Base-by-base conservation (phyloP, 2,329 filamentous ascomycete genomes). In the Teratosphaeria destructans region DNA sequence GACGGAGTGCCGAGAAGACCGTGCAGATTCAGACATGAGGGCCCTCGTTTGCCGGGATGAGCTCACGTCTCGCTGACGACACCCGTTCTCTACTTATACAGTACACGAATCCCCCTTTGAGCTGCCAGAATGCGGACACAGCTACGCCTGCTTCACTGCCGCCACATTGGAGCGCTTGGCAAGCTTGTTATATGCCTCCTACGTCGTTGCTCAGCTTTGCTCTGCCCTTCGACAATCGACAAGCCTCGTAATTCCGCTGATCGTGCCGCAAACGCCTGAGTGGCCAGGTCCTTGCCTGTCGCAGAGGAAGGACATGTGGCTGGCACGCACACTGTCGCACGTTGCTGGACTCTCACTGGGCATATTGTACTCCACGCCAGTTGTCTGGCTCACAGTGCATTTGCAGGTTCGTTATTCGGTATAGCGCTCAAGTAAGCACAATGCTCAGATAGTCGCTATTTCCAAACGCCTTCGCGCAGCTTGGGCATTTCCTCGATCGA, bases 401-500 rank as follows among this genome's bases (percentile, higher is more conserved):
- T 10, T 43, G 12, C 12, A 7, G 10, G 2, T 32, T 56, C 35
- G 1, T 39, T 0, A 2, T 19, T 39, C 14, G 10, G 16, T 11
- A 29, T 32, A 4, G 27, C 26, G 8, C 53, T 69, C 66, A 71
- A 32, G 68, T 68, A 52, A 74, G 62, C 14, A 69, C 66, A 53
- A 80, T 76, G 37, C 71, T 77, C 90, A 96, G 95, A 62, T 90
- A 85, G 72, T 99, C 94, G 74, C 88, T 88, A 72, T 85, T 88
- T 69, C 95, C 93, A 72, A 99, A 99, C 3, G 90, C 85, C 75
- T 88, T 89, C 68, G 88, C 90, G 79, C 95, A 99, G 67, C 90
- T 93, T 2, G 94, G 94, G 70, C 94, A 99, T 74, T 97, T 97
- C 66, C 94, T 84, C 77, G 93, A 92, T 39, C 94, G 88, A 70